These are phyloP conservation scores for Apiotrichum domesticum DNA, from an alignment of 1,284 basidiomycete species.

Conservation along the genomic window DNA sequence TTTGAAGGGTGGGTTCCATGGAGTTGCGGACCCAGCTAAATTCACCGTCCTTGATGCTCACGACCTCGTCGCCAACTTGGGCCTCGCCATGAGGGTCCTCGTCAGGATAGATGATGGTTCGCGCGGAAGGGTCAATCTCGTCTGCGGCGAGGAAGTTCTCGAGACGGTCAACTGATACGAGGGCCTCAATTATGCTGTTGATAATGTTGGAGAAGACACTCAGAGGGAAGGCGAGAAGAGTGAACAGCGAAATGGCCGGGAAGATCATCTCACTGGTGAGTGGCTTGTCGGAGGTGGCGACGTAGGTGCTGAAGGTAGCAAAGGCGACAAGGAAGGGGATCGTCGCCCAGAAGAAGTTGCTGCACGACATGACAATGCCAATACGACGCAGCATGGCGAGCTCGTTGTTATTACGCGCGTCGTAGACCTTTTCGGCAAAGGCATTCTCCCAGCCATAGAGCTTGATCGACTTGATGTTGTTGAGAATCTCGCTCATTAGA, in stretches of 20 bases:
- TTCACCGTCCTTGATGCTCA: conserved; percentile 66
- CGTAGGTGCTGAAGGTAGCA: conserved; percentile 74
- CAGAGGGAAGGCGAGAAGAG: conserved; percentile 81
- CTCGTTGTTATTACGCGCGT: conserved; percentile 79
- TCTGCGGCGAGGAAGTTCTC: conserved; percentile 68
- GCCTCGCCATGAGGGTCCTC: conserved; percentile 46
- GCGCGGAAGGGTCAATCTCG: conserved; percentile 72
- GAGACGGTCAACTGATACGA: conserved; percentile 77
- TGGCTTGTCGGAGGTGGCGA: conserved; percentile 61
- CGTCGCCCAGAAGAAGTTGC: conserved; percentile 38
- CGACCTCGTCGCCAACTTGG: conserved; percentile 62
- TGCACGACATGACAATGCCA: conserved; percentile 56
- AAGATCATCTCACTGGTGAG: conserved; percentile 89
- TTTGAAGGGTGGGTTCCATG: conserved; percentile 62
- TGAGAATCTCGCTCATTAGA: conserved; percentile 58
- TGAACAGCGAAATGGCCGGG: conserved; percentile 88
- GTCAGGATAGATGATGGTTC: conserved; percentile 50
- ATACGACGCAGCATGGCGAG: conserved; percentile 74
- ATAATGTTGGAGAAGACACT: conserved; percentile 56
- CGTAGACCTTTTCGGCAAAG: conserved; percentile 62
- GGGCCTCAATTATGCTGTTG: conserved; percentile 52
- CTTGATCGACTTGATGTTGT: conserved; percentile 75
- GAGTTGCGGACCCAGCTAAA: conserved; percentile 66
- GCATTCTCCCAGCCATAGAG: conserved; percentile 67
- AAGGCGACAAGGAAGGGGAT: conserved; percentile 68